Conservation (phyloP, 148 eudicot genomes). For the Rhododendron griersonianum region DNA sequence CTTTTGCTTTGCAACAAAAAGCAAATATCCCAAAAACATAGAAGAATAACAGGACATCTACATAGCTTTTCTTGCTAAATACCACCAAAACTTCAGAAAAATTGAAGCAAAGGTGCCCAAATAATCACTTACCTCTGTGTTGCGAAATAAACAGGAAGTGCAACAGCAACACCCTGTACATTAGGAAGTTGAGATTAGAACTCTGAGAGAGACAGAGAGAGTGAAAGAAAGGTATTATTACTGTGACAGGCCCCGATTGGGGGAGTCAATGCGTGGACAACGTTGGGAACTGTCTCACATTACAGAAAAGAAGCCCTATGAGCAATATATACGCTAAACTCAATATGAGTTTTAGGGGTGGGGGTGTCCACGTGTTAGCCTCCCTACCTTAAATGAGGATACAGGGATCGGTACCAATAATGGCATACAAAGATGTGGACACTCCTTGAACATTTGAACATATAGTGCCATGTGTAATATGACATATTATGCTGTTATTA, state of each 20-base stretch:
- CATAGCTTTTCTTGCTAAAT: background rate
- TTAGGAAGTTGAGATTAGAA: constrained; percentile 6
- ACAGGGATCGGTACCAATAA: background rate
- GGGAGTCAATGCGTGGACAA: background rate
- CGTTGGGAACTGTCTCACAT: background rate
- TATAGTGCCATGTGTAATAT: background rate
- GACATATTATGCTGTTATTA: background rate
- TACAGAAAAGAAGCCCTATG: background rate
- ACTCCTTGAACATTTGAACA: background rate
- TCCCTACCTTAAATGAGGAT: background rate
- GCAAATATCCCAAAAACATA: background rate
- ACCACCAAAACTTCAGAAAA: background rate
- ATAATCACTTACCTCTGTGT: constrained; percentile 62
- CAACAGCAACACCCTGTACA: constrained; percentile 96
- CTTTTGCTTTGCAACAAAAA: background rate
- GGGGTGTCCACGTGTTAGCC: background rate
- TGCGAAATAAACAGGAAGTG: constrained; percentile 98
- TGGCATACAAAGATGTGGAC: background rate
- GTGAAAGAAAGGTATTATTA: background rate
- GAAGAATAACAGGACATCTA: background rate
- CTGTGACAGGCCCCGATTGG: background rate
- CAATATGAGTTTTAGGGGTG: background rate
- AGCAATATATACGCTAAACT: background rate
- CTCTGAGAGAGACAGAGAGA: background rate
- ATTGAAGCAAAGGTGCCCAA: constrained; percentile 1